Conservation (phyloP, 257 asterid genomes). For the Solanum microdontum region DNA sequence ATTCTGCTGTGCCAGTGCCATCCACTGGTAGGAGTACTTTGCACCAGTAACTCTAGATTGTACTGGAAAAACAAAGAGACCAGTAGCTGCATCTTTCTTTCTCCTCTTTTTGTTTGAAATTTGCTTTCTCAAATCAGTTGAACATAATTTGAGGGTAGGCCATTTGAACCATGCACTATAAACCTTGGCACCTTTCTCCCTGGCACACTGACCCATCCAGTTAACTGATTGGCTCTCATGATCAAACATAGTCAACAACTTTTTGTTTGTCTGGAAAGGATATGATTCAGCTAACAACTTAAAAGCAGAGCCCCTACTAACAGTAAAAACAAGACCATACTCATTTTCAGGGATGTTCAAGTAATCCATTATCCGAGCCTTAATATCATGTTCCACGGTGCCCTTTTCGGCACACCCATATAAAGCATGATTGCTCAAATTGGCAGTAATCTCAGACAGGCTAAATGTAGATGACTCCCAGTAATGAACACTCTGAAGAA, state of each 20-base stretch:
- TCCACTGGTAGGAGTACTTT: conserved; percentile 96
- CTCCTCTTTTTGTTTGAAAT: conserved; percentile 75
- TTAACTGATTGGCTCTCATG: conserved; percentile 95
- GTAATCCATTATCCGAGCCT: conserved; percentile 84
- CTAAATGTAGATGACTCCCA: conserved; percentile 96
- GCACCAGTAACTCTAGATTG: conserved; percentile 98
- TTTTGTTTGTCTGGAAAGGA: conserved; percentile 93
- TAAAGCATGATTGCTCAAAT: conserved; percentile 92
- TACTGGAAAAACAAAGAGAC: conserved; percentile 94
- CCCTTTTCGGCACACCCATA: conserved; percentile 91
- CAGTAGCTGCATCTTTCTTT: conserved; percentile 83
- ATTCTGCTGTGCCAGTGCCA: conserved; percentile 98
- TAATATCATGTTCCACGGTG: conserved; percentile 76
- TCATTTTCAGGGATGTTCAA: conserved; percentile 92
- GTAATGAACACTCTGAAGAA: conserved; percentile 82
- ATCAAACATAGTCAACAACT: conserved; percentile 90
- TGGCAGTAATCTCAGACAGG: conserved; percentile 91
- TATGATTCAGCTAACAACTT: conserved; percentile 85
- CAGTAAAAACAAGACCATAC: conserved; percentile 95
- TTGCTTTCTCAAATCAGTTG: conserved; percentile 88
- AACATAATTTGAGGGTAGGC: conserved; percentile 94
- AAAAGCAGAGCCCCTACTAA: conserved; percentile 96
- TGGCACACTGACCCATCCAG: conserved; percentile 97
- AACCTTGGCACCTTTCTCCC: conserved; percentile 93
- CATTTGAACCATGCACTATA: conserved; percentile 95